Evolutionary conservation across 768 basidiomycete species (phyloP), one percentile per base, ranked within the genome.

Genomic region (Rhizopogon rudus): DNA sequence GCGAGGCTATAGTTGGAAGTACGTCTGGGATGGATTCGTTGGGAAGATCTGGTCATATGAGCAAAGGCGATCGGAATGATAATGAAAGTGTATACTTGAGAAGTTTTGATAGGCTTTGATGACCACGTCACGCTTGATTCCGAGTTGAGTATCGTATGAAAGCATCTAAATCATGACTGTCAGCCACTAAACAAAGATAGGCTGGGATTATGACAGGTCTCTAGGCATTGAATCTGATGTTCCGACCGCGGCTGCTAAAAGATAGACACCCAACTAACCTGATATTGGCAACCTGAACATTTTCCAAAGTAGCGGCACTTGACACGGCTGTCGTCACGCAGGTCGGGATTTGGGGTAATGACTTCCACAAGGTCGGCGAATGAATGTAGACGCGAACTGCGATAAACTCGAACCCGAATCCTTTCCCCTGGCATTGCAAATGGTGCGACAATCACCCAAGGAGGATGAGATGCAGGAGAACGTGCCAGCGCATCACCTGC

Each of bases 231-330:
- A 17, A 39, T 6, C 20, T 22, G 46, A 58, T 33, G 48, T 44
- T 48, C 13, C 51, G 3, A 4, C 16, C 33, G 6, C 25, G 8
- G 17, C 4, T 7, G 16, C 12, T 16, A 6, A 22, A 16, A 12
- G 44, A 41, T 3, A 37, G 39, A 41, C 6, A 33, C 25, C 0
- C 16, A 52, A 61, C 73, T 14, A 40, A 88, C 91, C 76, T 97
- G 94, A 67, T 93, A 93, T 69, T 98, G 96, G 67, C 96, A 99
- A 2, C 96, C 96, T 0, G 83, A 91, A 69, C 95, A 98, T 40
- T 73, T 75, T 0, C 88, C 88, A 73, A 97, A 98, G 67, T 98
- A 94, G 58, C 83, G 81, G 73, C 96, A 98, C 57, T 78, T 75
- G 0, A 90, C 80, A 22, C 81, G 74, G 29, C 69, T 76, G 60